Percentiles rank a stretch among this genome's conserved stretches.
These are phyloP conservation scores for Citrus maxima DNA, from an alignment of 345 rosid genomes.

Conservation along the genomic window DNA sequence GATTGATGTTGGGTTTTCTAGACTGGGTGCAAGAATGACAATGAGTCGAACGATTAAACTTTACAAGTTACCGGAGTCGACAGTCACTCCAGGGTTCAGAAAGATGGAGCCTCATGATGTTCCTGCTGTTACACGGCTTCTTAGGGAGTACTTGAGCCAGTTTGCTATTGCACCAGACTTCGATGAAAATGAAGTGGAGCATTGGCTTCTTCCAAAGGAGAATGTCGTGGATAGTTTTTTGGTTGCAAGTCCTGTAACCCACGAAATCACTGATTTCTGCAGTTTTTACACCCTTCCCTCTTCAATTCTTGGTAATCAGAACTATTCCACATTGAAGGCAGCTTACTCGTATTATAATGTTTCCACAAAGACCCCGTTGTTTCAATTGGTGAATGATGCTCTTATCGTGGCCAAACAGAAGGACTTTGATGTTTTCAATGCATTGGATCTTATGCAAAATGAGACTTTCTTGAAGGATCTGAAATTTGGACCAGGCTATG, in stretches of 20 bases:
- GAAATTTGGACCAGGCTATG: constrained; percentile 54
- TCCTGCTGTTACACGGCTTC: constrained; percentile 38
- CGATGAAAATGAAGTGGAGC: constrained; percentile 39
- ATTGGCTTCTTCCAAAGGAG: constrained; percentile 42
- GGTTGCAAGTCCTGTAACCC: constrained; percentile 40
- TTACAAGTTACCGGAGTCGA: constrained; percentile 34
- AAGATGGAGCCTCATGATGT: constrained; percentile 42
- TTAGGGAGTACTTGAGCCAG: constrained; percentile 33
- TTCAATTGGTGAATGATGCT: constrained; percentile 54
- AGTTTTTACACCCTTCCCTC: constrained; percentile 57
- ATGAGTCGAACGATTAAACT: constrained; percentile 44
- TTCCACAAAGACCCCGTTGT: constrained; percentile 41
- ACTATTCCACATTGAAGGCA: constrained; percentile 37
- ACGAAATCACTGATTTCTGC: constrained; percentile 44
- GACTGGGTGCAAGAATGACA: constrained; percentile 43
- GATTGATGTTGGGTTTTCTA: constrained; percentile 49
- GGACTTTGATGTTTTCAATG: constrained; percentile 50
- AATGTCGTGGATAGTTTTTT: constrained; percentile 35
- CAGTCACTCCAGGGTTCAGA: constrained; percentile 40
- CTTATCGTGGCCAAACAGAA: constrained; percentile 43
- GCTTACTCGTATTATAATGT: constrained; percentile 56
- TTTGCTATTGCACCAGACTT: constrained; percentile 43
- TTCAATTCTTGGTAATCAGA: constrained; percentile 45
- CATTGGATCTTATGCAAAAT: constrained; percentile 50
- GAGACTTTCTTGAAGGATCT: constrained; percentile 50